Base-by-base conservation (phyloP, 2,329 filamentous ascomycete genomes). In the Colletotrichum lini region DNA sequence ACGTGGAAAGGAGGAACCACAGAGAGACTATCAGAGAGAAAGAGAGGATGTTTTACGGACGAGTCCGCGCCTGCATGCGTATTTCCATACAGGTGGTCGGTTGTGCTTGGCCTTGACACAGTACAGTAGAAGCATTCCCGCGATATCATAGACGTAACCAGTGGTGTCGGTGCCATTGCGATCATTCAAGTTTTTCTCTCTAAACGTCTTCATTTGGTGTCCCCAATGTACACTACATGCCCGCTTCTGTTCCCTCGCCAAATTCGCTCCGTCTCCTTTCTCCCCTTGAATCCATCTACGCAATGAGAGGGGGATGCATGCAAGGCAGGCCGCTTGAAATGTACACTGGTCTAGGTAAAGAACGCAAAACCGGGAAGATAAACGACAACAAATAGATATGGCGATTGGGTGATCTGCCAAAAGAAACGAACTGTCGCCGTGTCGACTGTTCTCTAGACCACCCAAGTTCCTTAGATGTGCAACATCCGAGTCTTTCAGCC, bases 401-500 rank as follows among this genome's bases (percentile, higher is more conserved):
- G 13, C 47, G n/a, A 65, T 3, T 56, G n/a, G n/a, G 21, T n/a
- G 23, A 26, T 38, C 13, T 62, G 30, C n/a, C 38, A 58, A 47
- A 40, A 49, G 44, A 40, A 49, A 42, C 23, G 42, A 23, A 10
- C 15, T 23, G 38, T 18, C 60, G 30, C 35, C 53, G 18, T 56
- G 35, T 7, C n/a, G 50, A 49, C n/a, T 10, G 64, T 35, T 63
- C 23, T 42, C 15, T 1, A 35, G 23, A 38, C 38, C 23, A 61
- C 23, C 23, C 53, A 15, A 16, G 18, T 10, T 47, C 35, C 40
- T 8, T 40, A 15, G 23, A 44, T 16, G 35, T 53, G 38, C n/a
- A 21, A 21, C 7, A 26, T 40, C 13, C 10, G 6, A 18, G 3
- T 42, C 23, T 44, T 53, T 78, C 87, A 98, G 67, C 96, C 95